Evolutionary conservation across 208 protist genomes (phyloP), one percentile per base, ranked within the genome.

Genomic region (Trypanosoma cruzi): DNA sequence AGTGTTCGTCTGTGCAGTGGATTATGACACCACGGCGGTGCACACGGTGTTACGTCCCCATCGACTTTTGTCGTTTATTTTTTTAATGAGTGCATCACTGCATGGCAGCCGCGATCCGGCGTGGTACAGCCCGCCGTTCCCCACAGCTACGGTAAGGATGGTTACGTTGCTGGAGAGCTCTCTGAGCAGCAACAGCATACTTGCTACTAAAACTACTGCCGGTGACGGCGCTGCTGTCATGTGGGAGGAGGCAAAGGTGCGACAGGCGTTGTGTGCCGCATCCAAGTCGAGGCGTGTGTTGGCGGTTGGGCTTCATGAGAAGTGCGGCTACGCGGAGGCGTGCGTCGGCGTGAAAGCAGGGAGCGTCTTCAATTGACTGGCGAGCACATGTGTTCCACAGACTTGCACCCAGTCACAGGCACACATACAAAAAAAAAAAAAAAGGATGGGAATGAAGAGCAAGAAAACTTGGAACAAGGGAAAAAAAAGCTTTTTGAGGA

Each of bases 1-100:
- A 16, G 31, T 67, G 3, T 69, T 84, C 34, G 67, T 79, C 50
- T 55, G 68, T 14, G 85, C 84, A 24, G 60, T 89, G 1, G 59
- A 80, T 44, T 90, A 94, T 65, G 58, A 88, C 66, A 85, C 88
- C 5, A 77, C 81, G 1, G 85, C 83, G 20, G 37, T 89, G 44
- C 81, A 85, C 56, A 89, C 73, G n/a, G 76, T 94, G 3, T 48
- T 85, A 24, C 79, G 81, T 37, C 63, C 60, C 31, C 73, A 75
- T 50, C 59, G 68, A 36, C 13, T 81, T 29, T 54, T 82, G 5
- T 28, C 26, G 11, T 37, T 50, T 26, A 73, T 94, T 10, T 88
- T 83, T 49, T 65, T 69, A 37, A 82, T 80, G 44, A 78, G 81
- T 24, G 40, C 63, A 7, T 65, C 82, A 31, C 63, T 94, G 26